Evolutionary conservation across 2,329 filamentous ascomycete genomes (phyloP).

Genomic region (Phaeomoniella chlamydospora): DNA sequence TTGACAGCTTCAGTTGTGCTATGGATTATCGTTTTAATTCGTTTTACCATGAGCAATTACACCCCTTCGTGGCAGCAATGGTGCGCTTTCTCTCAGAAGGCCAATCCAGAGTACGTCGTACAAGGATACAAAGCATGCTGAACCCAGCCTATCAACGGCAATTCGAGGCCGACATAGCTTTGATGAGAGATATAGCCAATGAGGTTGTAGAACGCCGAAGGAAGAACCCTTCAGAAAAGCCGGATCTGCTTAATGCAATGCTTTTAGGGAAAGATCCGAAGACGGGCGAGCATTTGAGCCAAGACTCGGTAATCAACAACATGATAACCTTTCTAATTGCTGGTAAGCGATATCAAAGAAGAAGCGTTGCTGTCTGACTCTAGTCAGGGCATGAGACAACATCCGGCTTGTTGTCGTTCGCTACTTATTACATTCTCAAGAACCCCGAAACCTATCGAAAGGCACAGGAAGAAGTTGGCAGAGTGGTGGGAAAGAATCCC

Average conservation of each 20-base stretch:
- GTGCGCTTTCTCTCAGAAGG: constrained; percentile 33
- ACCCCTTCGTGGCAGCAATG: constrained; percentile 58
- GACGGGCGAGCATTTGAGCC: constrained; percentile 41
- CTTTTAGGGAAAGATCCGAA: constrained; percentile 45
- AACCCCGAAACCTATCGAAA: constrained; percentile 44
- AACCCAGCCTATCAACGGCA: constrained; percentile 5
- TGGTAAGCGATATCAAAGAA: constrained; percentile 17
- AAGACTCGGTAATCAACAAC: constrained; percentile 51
- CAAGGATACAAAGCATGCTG: constrained; percentile 24
- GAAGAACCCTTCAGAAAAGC: constrained; percentile 36
- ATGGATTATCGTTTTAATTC: constrained; percentile 65
- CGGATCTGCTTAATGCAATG: constrained; percentile 46
- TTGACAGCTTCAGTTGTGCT: constrained; percentile 27
- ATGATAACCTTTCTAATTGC: constrained; percentile 48
- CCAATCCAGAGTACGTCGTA: constrained; percentile 26
- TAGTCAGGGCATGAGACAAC: constrained; percentile 52
- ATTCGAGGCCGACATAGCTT: constrained; percentile 8
- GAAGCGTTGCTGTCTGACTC: too few species aligned
- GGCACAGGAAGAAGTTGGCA: constrained; percentile 54
- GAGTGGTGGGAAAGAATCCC: constrained; percentile 41
- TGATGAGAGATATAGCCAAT: constrained; percentile 9
- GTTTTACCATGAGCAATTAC: constrained; percentile 52
- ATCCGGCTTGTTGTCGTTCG: constrained; percentile 50
- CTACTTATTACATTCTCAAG: constrained; percentile 50
- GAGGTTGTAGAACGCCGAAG: constrained; percentile 44